Conservation (phyloP, 1,284 basidiomycete genomes). For the Trichosporon sp. region DNA sequence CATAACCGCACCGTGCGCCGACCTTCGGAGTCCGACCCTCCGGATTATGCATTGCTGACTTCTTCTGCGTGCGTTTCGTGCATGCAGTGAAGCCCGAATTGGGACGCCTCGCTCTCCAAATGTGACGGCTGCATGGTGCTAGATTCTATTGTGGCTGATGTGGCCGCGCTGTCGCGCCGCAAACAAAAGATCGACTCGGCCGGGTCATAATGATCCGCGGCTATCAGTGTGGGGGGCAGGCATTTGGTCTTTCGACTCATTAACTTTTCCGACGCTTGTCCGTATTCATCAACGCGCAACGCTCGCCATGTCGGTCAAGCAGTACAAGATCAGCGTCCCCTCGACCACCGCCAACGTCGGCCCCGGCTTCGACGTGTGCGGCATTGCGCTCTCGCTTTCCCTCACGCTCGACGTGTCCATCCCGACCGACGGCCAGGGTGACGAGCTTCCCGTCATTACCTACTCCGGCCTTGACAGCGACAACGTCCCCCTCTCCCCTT, state of each 20-base stretch:
- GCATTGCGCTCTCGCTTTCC: conserved; percentile 88
- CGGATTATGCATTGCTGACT: neutral
- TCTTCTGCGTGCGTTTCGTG: neutral
- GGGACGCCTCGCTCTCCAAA: neutral
- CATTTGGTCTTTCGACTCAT: conserved; percentile 4
- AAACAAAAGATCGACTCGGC: conserved; percentile 15
- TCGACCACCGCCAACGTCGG: conserved; percentile 98
- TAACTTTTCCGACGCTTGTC: neutral
- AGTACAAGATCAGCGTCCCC: conserved; percentile 75
- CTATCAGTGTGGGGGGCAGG: conserved; percentile 1
- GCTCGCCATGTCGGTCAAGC: conserved; percentile 33
- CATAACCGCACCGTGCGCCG: neutral
- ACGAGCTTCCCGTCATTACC: conserved; percentile 59
- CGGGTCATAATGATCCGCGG: conserved; percentile 16
- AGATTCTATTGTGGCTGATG: neutral
- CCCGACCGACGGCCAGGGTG: conserved; percentile 34
- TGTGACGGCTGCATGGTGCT: neutral
- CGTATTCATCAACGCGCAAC: conserved; percentile 18
- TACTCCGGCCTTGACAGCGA: conserved; percentile 87
- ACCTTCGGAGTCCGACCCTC: neutral
- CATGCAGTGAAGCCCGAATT: neutral
- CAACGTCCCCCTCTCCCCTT: conserved; percentile 90
- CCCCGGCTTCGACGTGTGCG: conserved; percentile 98
- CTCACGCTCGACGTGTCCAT: conserved; percentile 74
- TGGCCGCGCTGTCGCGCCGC: neutral